phyloP scores from a whole-genome alignment of 306 rosid genomes.

The Vicia faba region DNA sequence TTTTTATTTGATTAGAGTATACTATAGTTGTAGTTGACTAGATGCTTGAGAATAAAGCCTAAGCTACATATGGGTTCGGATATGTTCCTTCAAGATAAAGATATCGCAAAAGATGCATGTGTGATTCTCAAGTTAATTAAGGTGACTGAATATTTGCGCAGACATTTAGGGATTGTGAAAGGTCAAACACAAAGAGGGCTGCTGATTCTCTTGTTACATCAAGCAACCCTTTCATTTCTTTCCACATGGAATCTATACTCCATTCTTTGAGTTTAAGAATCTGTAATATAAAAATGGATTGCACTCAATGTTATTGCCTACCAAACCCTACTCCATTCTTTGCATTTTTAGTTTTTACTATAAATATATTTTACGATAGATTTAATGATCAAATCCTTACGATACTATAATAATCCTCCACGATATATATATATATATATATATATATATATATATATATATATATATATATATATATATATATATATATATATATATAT shows the following conservation, averaged over 20 bases:
- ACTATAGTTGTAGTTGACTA: too few relatives aligned
- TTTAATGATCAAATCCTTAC: too few relatives aligned
- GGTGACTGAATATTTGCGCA: neutral
- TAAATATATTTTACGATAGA: too few relatives aligned
- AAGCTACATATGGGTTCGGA: neutral
- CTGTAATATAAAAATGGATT: neutral
- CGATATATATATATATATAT: too few relatives aligned
- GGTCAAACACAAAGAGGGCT: slow-evolving; percentile 40
- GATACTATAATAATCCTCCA: too few relatives aligned
- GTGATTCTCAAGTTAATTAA: neutral
- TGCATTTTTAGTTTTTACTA: too few relatives aligned
- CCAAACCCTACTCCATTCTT: neutral
- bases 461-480: too few relatives aligned
- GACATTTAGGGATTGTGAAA: slow-evolving; percentile 13
- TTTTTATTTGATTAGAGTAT: too few relatives aligned
- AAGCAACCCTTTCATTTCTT: slow-evolving; percentile 2
- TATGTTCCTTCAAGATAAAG: slow-evolving; percentile 15
- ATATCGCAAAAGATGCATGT: neutral
- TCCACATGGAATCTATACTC: neutral
- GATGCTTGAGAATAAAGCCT: neutral
- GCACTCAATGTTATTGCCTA: neutral
- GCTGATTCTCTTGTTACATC: slow-evolving; percentile 34
- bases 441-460: too few relatives aligned
- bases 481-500: too few relatives aligned
- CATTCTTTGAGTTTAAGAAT: neutral